Evolutionary conservation across 2,329 filamentous ascomycete species (phyloP).

Genomic region (Cryphonectria naterciae): DNA sequence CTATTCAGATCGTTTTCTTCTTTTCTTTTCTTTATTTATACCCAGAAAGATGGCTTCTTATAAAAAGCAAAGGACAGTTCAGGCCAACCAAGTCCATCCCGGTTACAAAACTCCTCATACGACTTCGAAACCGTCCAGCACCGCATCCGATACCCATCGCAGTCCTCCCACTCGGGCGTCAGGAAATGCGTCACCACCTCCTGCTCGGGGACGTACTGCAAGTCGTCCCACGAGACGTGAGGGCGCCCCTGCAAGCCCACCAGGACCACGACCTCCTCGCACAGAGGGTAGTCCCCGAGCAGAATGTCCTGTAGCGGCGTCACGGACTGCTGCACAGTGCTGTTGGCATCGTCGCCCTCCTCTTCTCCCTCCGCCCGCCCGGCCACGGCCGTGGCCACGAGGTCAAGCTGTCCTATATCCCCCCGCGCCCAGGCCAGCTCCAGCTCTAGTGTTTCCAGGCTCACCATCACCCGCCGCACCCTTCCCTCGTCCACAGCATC

Average conservation of each 20-base stretch:
- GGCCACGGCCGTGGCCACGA: neutral
- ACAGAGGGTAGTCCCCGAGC: neutral
- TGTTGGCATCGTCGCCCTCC: neutral
- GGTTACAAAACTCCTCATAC: neutral
- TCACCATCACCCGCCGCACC: slow-evolving; percentile 9
- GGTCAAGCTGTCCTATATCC: neutral
- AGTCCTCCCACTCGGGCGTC: neutral
- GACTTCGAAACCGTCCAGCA: neutral
- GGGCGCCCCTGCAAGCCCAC: neutral
- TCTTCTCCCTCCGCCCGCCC: neutral
- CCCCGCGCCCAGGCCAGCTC: neutral
- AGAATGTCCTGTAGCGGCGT: neutral
- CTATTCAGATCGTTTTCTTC: neutral
- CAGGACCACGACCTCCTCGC: slow-evolving; percentile 7
- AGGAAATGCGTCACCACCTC: neutral
- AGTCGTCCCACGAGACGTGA: slow-evolving; percentile 6
- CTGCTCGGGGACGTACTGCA: neutral
- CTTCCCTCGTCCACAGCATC: slow-evolving; percentile 3
- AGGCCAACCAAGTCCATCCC: neutral
- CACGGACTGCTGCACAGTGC: neutral
- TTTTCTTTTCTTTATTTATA: neutral
- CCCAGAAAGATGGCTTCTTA: neutral
- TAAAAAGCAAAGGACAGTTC: neutral
- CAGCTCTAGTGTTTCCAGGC: slow-evolving; percentile 6
- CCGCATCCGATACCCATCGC: neutral